These are phyloP conservation scores for Debaryomyces hansenii DNA, from an alignment of 805 yeast species.

Conservation along the genomic window DNA sequence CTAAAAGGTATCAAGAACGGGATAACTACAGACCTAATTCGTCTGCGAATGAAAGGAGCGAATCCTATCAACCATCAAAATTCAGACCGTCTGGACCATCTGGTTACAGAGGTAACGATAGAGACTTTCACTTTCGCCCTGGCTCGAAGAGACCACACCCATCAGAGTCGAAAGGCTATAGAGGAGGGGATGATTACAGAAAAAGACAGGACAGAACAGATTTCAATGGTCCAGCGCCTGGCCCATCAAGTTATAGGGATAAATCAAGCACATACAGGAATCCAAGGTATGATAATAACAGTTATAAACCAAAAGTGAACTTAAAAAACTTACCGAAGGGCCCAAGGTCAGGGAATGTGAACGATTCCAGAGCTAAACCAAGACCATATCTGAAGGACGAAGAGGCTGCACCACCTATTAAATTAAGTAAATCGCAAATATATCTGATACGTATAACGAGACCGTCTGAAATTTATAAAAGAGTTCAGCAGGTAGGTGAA, in stretches of 20 bases:
- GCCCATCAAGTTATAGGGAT: slow-evolving; percentile 9
- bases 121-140: slow-evolving; percentile 1
- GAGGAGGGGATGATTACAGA: slow-evolving; percentile 3
- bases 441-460: slow-evolving; percentile 30
- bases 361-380: slow-evolving; percentile 1
- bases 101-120: slow-evolving; percentile 11
- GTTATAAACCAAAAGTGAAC: slow-evolving; percentile 3
- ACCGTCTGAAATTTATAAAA: slow-evolving; percentile 51
- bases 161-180: slow-evolving; percentile 13
- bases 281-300: slow-evolving; percentile 2
- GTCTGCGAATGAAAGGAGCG: slow-evolving; percentile 1
- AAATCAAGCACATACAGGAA: slow-evolving; percentile 3
- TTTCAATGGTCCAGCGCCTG: slow-evolving; percentile 5
- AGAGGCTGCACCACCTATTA: slow-evolving; percentile 6
- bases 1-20: slow-evolving; percentile 12
- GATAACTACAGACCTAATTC: slow-evolving; percentile 14
- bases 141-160: slow-evolving; percentile 11
- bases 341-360: slow-evolving; percentile 5
- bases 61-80: slow-evolving; percentile 2
- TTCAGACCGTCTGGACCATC: slow-evolving; percentile 20
- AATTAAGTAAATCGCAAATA: slow-evolving; percentile 28
- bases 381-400: slow-evolving; percentile 1
- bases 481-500: slow-evolving; percentile 93
- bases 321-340: slow-evolving; percentile 12
- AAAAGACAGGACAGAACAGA: slow-evolving; percentile 9